Conservation (phyloP, 768 basidiomycete genomes). For the Auricularia sp. region DNA sequence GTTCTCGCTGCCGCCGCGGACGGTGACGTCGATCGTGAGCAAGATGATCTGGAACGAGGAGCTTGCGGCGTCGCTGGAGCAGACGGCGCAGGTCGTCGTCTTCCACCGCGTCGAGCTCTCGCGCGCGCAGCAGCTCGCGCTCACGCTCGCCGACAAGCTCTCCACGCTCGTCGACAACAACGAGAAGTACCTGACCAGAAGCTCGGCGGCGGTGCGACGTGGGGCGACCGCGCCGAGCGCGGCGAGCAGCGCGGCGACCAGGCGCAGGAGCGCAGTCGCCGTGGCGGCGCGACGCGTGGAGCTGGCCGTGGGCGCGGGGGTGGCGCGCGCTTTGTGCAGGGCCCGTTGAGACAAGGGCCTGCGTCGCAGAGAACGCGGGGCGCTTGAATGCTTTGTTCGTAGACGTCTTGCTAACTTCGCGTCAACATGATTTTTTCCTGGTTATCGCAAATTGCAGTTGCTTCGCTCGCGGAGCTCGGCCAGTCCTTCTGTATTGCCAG, state of each 20-base stretch:
- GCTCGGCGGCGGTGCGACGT: conserved; percentile 46
- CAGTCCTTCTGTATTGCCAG: too few relatives aligned
- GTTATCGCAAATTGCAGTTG: too few relatives aligned
- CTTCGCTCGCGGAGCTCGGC: too few relatives aligned
- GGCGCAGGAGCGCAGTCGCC: conserved; percentile 2
- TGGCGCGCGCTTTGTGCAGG: neutral
- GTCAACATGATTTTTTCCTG: too few relatives aligned
- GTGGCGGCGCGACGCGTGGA: conserved; percentile 7
- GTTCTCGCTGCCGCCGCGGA: conserved; percentile 70
- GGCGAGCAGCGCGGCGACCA: conserved; percentile 8
- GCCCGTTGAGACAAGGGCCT: neutral
- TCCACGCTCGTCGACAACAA: conserved; percentile 81
- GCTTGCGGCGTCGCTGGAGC: conserved; percentile 85
- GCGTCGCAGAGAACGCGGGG: too few relatives aligned
- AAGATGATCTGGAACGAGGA: conserved; percentile 99
- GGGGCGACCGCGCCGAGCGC: conserved; percentile 46
- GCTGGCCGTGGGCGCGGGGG: neutral
- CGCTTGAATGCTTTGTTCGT: too few relatives aligned
- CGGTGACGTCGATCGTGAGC: conserved; percentile 85
- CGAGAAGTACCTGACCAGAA: conserved; percentile 84
- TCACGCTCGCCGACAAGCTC: conserved; percentile 81
- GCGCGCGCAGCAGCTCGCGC: conserved; percentile 82
- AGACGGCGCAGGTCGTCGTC: conserved; percentile 79
- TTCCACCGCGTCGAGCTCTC: conserved; percentile 89
- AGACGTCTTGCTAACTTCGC: too few relatives aligned